These are phyloP conservation scores for Vicia villosa DNA, from an alignment of 306 rosid species.

Conservation along the genomic window DNA sequence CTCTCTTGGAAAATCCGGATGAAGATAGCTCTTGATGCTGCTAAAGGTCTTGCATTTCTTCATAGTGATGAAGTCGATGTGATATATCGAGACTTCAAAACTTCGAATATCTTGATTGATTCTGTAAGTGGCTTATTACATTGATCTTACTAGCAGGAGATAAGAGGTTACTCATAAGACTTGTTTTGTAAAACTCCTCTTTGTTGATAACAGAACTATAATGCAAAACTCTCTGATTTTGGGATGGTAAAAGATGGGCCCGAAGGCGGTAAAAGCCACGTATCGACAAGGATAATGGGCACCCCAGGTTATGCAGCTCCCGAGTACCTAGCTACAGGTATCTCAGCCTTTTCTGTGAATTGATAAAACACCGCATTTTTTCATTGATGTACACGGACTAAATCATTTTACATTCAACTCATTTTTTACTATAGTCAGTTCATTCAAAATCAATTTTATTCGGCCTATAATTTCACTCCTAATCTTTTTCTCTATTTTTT, in stretches of 20 bases:
- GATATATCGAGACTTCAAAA: slow-evolving; percentile 85
- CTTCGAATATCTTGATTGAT: slow-evolving; percentile 84
- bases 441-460: not conserved
- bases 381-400: not conserved
- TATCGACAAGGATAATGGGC: slow-evolving; percentile 95
- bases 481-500: too few relatives aligned
- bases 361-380: too few relatives aligned
- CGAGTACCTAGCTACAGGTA: slow-evolving; percentile 93
- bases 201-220: slow-evolving; percentile 57
- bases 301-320: slow-evolving; percentile 96
- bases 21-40: slow-evolving; percentile 86
- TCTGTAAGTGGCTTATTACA: slow-evolving; percentile 50
- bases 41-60: slow-evolving; percentile 90
- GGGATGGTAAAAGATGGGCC: slow-evolving; percentile 98
- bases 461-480: slow-evolving; percentile 11
- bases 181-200: slow-evolving; percentile 34
- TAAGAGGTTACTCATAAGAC: slow-evolving; percentile 22
- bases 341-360: slow-evolving; percentile 1
- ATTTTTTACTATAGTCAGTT: too few relatives aligned
- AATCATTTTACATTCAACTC: not conserved
- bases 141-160: slow-evolving; percentile 26
- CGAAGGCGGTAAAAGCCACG: slow-evolving; percentile 75
- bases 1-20: slow-evolving; percentile 84
- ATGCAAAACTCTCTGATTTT: slow-evolving; percentile 90
- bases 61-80: slow-evolving; percentile 87